Percentiles rank a stretch among this genome's conserved stretches.
These are phyloP conservation scores for Nemania abortiva DNA, from an alignment of 2,329 filamentous ascomycete species.

Conservation along the genomic window DNA sequence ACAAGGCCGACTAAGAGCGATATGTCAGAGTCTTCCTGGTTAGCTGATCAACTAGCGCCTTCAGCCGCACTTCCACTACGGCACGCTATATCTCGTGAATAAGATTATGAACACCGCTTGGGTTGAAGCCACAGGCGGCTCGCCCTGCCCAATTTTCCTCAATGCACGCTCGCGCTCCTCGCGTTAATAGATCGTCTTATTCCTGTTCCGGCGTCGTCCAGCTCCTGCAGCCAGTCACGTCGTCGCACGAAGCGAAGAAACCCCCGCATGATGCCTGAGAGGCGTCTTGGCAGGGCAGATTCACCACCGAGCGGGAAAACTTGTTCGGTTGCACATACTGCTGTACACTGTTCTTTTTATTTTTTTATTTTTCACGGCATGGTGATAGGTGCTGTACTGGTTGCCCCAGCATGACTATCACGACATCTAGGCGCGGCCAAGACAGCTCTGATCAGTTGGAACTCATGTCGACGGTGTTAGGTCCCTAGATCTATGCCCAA, in stretches of 20 bases:
- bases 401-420: neutral
- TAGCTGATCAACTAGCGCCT: slow-evolving; percentile 36
- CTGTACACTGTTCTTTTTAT: neutral
- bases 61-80: slow-evolving; percentile 35
- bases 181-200: slow-evolving; percentile 19
- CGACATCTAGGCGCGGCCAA: neutral
- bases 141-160: slow-evolving; percentile 10
- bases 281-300: slow-evolving; percentile 38
- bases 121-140: slow-evolving; percentile 6
- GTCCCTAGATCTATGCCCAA: neutral
- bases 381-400: neutral
- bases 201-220: slow-evolving; percentile 20
- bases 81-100: slow-evolving; percentile 4
- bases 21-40: slow-evolving; percentile 7
- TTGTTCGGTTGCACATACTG: neutral
- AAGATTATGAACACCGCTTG: slow-evolving; percentile 3
- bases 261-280: slow-evolving; percentile 9
- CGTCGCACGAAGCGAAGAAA: slow-evolving; percentile 29
- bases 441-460: neutral
- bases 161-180: neutral
- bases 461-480: neutral
- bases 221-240: slow-evolving; percentile 31
- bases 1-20: neutral
- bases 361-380: neutral
- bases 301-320: neutral